phyloP scores from a whole-genome alignment of 805 yeast species.

The Yarrowia yakushimensis region DNA sequence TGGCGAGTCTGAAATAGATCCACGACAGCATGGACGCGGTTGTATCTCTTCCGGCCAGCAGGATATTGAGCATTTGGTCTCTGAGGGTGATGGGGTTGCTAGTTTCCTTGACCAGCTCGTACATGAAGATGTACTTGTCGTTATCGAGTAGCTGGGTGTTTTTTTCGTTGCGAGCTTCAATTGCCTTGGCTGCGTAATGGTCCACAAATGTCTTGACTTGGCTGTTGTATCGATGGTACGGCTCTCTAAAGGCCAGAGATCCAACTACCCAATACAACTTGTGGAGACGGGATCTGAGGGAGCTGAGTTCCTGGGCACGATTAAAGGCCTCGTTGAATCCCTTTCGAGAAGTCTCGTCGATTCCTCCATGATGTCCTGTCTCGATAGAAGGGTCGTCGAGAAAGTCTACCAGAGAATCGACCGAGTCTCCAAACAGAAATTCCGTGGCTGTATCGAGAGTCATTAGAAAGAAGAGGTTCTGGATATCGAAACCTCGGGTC shows the following conservation, averaged over 20 bases:
- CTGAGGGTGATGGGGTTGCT: conserved; percentile 47
- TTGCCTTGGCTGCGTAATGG: conserved; percentile 42
- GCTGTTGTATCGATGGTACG: conserved; percentile 38
- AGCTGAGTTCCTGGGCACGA: conserved; percentile 28
- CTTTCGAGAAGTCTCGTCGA: conserved; percentile 26
- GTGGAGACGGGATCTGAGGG: conserved; percentile 29
- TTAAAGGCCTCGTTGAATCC: conserved; percentile 29
- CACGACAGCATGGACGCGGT: conserved; percentile 50
- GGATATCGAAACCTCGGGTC: conserved; percentile 32
- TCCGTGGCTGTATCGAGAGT: conserved; percentile 40
- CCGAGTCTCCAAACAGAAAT: conserved; percentile 37
- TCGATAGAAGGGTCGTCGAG: conserved; percentile 26
- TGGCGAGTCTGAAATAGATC: conserved; percentile 45
- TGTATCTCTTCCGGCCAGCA: conserved; percentile 55
- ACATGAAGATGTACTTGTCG: conserved; percentile 46
- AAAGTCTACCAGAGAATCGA: conserved; percentile 30
- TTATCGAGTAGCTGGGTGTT: conserved; percentile 29
- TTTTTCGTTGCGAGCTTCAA: conserved; percentile 29
- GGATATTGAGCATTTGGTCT: conserved; percentile 50
- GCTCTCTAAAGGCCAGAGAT: conserved; percentile 16
- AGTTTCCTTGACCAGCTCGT: conserved; percentile 49
- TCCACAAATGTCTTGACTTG: conserved; percentile 41
- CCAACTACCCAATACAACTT: conserved; percentile 28
- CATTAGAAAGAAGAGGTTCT: conserved; percentile 34
- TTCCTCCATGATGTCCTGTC: conserved; percentile 23